Percentiles rank a stretch among this genome's conserved stretches.
Evolutionary conservation across 768 basidiomycete species (phyloP).

Genomic region (Exidia glandulosa): DNA sequence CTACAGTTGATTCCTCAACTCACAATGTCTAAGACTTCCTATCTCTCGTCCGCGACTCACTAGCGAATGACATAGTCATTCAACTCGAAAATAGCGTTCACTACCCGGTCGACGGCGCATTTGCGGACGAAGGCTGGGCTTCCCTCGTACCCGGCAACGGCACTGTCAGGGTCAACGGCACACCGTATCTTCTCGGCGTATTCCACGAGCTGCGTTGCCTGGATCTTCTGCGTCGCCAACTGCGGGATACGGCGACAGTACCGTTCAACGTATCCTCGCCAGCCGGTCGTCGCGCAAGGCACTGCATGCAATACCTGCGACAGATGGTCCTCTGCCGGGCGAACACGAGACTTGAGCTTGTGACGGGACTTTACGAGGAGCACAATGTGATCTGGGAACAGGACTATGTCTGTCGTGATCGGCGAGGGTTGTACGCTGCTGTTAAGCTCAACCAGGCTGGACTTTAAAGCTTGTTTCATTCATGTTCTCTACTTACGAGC

Average conservation of each 20-base stretch:
- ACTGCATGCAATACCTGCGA: constrained; percentile 31
- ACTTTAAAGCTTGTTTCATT: no score
- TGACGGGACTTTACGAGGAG: neutral
- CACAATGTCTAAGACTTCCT: no score
- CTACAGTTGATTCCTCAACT: no score
- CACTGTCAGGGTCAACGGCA: no score
- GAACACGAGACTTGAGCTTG: constrained; percentile 20
- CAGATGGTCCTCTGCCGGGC: constrained; percentile 27
- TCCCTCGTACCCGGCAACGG: no score
- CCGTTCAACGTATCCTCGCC: neutral
- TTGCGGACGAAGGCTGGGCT: no score
- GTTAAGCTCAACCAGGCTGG: neutral
- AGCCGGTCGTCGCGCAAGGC: constrained; percentile 8
- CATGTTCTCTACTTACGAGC: no score
- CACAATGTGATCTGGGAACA: neutral
- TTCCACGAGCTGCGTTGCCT: constrained; percentile 32
- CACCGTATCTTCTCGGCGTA: constrained; percentile 23
- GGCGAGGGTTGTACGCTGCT: neutral
- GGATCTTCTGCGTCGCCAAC: constrained; percentile 21
- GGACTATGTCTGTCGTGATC: neutral
- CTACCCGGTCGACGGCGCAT: no score
- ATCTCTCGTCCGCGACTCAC: no score
- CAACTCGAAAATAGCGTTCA: no score
- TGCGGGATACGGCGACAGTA: constrained; percentile 5
- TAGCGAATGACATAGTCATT: no score